Evolutionary conservation across 306 rosid genomes (phyloP).

Genomic region (Prinsepia uniflora): DNA sequence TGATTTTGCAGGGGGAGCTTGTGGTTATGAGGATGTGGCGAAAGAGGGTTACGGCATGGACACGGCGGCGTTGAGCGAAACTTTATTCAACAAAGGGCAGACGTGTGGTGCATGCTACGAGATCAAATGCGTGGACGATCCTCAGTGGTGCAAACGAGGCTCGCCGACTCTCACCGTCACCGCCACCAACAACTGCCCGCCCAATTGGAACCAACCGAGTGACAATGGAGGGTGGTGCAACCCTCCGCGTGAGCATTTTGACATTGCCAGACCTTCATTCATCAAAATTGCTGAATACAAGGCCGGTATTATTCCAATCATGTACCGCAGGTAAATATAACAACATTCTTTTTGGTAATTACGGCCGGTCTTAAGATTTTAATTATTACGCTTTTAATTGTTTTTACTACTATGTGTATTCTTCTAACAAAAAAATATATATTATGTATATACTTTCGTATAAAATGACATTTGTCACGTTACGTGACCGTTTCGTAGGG

Average conservation of each 20-base stretch:
- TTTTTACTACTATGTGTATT: too few relatives aligned
- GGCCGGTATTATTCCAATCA: constrained; percentile 59
- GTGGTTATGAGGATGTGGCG: constrained; percentile 72
- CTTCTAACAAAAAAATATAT: too few relatives aligned
- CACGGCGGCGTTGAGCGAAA: constrained; percentile 64
- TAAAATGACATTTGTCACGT: too few relatives aligned
- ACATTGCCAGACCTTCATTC: constrained; percentile 64
- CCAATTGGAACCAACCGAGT: constrained; percentile 28
- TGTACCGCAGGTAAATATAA: constrained; percentile 54
- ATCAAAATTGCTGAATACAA: constrained; percentile 44
- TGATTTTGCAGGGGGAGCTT: constrained; percentile 58
- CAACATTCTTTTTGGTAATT: background rate
- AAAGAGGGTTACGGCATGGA: constrained; percentile 64
- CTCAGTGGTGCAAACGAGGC: constrained; percentile 53
- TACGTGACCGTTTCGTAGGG: constrained; percentile 24
- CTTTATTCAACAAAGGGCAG: constrained; percentile 52
- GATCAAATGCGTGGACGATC: constrained; percentile 45
- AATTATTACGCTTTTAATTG: too few relatives aligned
- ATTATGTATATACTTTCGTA: too few relatives aligned
- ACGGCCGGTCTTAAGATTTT: too few relatives aligned
- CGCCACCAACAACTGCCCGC: constrained; percentile 69
- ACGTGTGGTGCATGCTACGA: constrained; percentile 75
- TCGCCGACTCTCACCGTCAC: constrained; percentile 48
- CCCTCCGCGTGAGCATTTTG: constrained; percentile 71
- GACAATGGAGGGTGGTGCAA: constrained; percentile 92